Evolutionary conservation across 192 early-diverging fungal species (phyloP).

Genomic region (Rhizophagus clarus): DNA sequence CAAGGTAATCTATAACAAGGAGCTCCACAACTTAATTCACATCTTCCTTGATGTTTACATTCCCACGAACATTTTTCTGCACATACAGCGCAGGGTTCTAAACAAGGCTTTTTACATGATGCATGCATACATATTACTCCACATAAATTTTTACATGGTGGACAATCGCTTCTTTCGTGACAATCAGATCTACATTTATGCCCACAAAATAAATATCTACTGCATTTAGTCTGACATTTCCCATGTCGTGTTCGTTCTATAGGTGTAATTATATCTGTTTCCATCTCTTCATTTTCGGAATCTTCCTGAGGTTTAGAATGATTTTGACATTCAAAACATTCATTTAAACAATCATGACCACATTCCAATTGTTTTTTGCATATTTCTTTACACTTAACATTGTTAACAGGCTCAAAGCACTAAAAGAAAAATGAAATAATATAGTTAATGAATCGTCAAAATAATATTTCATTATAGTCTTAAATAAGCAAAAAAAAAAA

Average conservation of each 20-base stretch:
- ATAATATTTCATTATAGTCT: no score
- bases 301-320: not conserved
- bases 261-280: not conserved
- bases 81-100: constrained; percentile 48
- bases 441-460: not conserved
- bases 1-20: constrained; percentile 63
- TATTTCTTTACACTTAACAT: constrained; percentile 28
- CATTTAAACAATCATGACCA: constrained; percentile 41
- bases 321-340: constrained; percentile 45
- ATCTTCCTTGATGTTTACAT: constrained; percentile 52
- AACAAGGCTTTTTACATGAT: constrained; percentile 42
- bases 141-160: constrained; percentile 46
- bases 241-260: constrained; percentile 15
- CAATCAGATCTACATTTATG: constrained; percentile 28
- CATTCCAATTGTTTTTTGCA: constrained; percentile 41
- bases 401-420: constrained; percentile 29
- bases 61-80: constrained; percentile 51
- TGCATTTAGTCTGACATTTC: constrained; percentile 21
- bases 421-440: not conserved
- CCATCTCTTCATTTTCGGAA: no score
- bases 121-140: constrained; percentile 43
- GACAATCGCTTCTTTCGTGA: constrained; percentile 17
- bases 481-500: not conserved
- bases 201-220: constrained; percentile 34
- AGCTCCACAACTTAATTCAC: constrained; percentile 53